Evolutionary conservation across 495 filamentous ascomycete genomes (phyloP).

Genomic region (Antarctomyces pellizariae): DNA sequence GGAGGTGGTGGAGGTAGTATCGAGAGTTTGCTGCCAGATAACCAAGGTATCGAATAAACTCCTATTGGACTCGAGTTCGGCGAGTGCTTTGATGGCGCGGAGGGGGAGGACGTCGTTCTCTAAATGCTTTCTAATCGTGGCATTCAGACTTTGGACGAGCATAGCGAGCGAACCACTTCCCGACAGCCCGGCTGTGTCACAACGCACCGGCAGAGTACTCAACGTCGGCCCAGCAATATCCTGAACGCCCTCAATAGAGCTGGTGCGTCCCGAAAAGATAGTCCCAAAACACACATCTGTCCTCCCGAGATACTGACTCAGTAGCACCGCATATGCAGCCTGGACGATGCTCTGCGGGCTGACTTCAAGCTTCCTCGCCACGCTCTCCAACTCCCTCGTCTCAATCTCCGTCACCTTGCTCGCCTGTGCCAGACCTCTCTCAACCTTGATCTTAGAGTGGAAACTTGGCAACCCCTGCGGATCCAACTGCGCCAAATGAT

Average conservation of each 20-base stretch:
- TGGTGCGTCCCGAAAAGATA: slow-evolving; percentile 50
- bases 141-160: slow-evolving; percentile 33
- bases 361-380: slow-evolving; percentile 11
- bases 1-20: slow-evolving; percentile 14
- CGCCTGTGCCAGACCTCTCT: slow-evolving; percentile 5
- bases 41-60: slow-evolving; percentile 45
- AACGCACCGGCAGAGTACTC: slow-evolving; percentile 39
- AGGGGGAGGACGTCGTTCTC: slow-evolving; percentile 33
- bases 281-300: slow-evolving; percentile 52
- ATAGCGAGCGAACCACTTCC: slow-evolving; percentile 25
- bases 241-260: slow-evolving; percentile 41
- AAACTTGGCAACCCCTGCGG: slow-evolving; percentile 21
- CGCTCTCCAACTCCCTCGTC: slow-evolving; percentile 9
- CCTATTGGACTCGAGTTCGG: slow-evolving; percentile 21
- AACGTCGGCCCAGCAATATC: slow-evolving; percentile 52
- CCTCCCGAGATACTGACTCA: slow-evolving; percentile 32
- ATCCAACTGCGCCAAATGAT: slow-evolving; percentile 21
- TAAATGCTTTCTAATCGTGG: slow-evolving; percentile 33
- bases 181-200: slow-evolving; percentile 18
- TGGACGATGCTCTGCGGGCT: slow-evolving; percentile 46
- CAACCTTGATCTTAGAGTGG: slow-evolving; percentile 10
- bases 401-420: slow-evolving; percentile 5
- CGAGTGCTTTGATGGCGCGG: slow-evolving; percentile 36
- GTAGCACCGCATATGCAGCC: slow-evolving; percentile 39
- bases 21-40: slow-evolving; percentile 52